These are phyloP conservation scores for Kuraishia borneana DNA, from an alignment of 805 yeast species.

Conservation along the genomic window DNA sequence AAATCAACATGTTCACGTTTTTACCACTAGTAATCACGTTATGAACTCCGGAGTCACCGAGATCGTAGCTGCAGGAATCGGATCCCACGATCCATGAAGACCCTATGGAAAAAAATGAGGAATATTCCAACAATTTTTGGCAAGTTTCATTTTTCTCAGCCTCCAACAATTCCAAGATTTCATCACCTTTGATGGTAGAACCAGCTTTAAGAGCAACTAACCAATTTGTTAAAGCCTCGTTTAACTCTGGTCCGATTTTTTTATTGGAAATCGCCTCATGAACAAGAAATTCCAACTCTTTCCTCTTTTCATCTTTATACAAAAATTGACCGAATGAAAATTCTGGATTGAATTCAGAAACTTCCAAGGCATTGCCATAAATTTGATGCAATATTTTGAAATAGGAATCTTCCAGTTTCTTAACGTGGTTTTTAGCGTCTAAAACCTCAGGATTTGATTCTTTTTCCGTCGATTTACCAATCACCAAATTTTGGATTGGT, in stretches of 20 bases:
- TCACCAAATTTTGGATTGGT: constrained; percentile 53
- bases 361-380: constrained; percentile 38
- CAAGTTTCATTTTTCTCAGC: constrained; percentile 30
- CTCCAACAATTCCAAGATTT: constrained; percentile 24
- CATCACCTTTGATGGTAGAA: constrained; percentile 18
- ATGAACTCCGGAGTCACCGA: constrained; percentile 88
- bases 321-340: constrained; percentile 76
- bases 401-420: constrained; percentile 63
- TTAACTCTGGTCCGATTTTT: constrained; percentile 23
- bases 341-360: constrained; percentile 75
- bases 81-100: constrained; percentile 85
- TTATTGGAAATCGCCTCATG: constrained; percentile 29
- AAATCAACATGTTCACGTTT: constrained; percentile 73
- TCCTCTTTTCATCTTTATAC: constrained; percentile 39
- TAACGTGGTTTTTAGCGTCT: constrained; percentile 34
- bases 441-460: constrained; percentile 7
- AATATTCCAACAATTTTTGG: constrained; percentile 30
- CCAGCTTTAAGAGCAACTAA: constrained; percentile 35
- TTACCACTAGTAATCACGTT: constrained; percentile 64
- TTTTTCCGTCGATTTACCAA: constrained; percentile 34
- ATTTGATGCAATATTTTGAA: constrained; percentile 64
- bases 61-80: constrained; percentile 90
- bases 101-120: constrained; percentile 32
- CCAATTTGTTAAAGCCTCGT: constrained; percentile 61
- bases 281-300: constrained; percentile 31